Conservation (phyloP, 1,139 yeast genomes). For the Sugiyamaella sp. region DNA sequence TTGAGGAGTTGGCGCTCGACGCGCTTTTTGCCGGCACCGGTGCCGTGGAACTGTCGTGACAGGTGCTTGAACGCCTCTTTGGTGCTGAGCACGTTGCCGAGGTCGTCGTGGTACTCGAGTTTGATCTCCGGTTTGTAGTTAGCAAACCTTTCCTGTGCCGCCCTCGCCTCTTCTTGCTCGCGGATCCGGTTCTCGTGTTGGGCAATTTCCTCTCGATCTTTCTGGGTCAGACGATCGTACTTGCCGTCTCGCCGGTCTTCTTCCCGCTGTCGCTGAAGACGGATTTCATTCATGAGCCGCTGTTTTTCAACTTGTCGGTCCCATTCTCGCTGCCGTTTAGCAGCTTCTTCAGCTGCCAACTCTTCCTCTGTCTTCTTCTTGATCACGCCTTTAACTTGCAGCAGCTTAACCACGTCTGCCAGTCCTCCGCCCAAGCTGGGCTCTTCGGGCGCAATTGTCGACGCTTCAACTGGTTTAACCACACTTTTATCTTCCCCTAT, state of each 20-base stretch:
- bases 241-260: constrained; percentile 36
- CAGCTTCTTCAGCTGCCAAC: constrained; percentile 31
- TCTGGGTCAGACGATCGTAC: constrained; percentile 39
- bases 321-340: constrained; percentile 39
- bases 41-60: constrained; percentile 88
- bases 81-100: constrained; percentile 63
- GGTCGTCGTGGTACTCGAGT: constrained; percentile 68
- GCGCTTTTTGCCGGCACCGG: constrained; percentile 50
- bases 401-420: constrained; percentile 59
- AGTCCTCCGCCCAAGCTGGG: constrained; percentile 54
- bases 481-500: background rate
- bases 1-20: constrained; percentile 45
- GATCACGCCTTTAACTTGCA: constrained; percentile 52
- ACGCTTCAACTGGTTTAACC: constrained; percentile 15
- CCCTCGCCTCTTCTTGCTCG: constrained; percentile 38
- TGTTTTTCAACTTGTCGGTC: constrained; percentile 30
- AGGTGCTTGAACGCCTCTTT: constrained; percentile 85
- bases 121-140: constrained; percentile 67
- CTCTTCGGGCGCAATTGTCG: constrained; percentile 29
- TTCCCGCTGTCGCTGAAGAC: constrained; percentile 42
- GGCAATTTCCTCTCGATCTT: constrained; percentile 44
- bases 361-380: constrained; percentile 34
- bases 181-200: constrained; percentile 45
- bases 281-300: constrained; percentile 38
- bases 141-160: constrained; percentile 43